Evolutionary conservation across 345 rosid genomes (phyloP).

Genomic region (Raphanus sativus): DNA sequence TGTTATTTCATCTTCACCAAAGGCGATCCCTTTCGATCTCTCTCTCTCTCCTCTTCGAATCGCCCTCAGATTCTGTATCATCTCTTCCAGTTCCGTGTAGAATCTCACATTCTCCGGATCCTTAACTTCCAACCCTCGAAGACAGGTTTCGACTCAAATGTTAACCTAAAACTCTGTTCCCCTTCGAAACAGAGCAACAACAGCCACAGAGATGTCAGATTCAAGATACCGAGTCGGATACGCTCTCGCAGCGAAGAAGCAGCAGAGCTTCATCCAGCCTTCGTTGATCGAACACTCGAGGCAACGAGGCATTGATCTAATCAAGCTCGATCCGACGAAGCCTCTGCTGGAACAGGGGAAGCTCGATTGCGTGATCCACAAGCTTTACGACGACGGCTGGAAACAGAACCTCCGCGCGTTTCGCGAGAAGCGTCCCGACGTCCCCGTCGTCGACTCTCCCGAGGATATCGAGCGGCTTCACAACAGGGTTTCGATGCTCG

Average conservation of each 20-base stretch:
- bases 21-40: constrained; percentile 27
- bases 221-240: constrained; percentile 45
- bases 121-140: background rate
- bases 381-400: constrained; percentile 53
- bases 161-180: constrained; percentile 17
- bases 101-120: constrained; percentile 6
- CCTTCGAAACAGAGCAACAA: constrained; percentile 22
- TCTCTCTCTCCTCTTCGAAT: constrained; percentile 10
- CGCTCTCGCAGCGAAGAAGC: constrained; percentile 53
- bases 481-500: constrained; percentile 59
- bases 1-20: constrained; percentile 9
- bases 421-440: constrained; percentile 41
- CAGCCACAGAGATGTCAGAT: constrained; percentile 35
- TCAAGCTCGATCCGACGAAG: constrained; percentile 45
- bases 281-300: constrained; percentile 48
- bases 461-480: constrained; percentile 45
- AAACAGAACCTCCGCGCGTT: constrained; percentile 41
- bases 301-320: constrained; percentile 44
- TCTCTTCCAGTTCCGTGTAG: constrained; percentile 3
- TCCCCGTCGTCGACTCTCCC: constrained; percentile 51
- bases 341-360: constrained; percentile 58
- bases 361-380: constrained; percentile 65
- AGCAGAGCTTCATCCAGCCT: constrained; percentile 46
- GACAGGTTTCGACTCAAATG: constrained; percentile 28
- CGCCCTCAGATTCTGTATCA: constrained; percentile 18